Evolutionary conservation across 495 filamentous ascomycete species (phyloP).

Genomic region (Penicillium egyptiacum): DNA sequence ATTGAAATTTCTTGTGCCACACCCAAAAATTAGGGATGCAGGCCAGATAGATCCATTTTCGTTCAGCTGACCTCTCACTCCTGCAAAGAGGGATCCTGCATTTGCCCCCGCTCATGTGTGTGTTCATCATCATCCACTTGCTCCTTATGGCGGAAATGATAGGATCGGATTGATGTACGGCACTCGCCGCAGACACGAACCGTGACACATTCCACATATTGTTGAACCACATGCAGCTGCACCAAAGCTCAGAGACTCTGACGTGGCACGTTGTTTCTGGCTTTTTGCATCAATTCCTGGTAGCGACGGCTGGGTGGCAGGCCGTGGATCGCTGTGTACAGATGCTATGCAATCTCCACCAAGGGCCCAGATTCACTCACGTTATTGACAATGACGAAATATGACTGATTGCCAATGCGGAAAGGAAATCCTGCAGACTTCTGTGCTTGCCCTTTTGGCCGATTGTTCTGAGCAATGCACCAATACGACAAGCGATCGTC

Average conservation of each 20-base stretch:
- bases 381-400: conserved; percentile 18
- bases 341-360: conserved; percentile 16
- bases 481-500: conserved; percentile 30
- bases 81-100: conserved; percentile 51
- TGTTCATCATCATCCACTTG: conserved; percentile 37
- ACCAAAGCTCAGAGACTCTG: conserved; percentile 49
- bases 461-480: conserved; percentile 1
- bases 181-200: conserved; percentile 41
- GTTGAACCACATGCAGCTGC: conserved; percentile 48
- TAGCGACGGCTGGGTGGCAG: conserved; percentile 31
- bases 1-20: conserved; percentile 25
- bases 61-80: conserved; percentile 51
- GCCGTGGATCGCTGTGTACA: conserved; percentile 30
- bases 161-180: conserved; percentile 39
- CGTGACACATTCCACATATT: conserved; percentile 45
- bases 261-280: conserved; percentile 51
- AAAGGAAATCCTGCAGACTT: conserved; percentile 19
- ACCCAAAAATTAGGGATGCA: conserved; percentile 17
- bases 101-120: conserved; percentile 46
- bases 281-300: conserved; percentile 28
- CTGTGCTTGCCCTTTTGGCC: conserved; percentile 8
- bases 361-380: conserved; percentile 13
- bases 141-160: conserved; percentile 37
- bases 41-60: conserved; percentile 30
- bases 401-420: conserved; percentile 12